Conservation (phyloP, 2,329 filamentous ascomycete genomes). For the Paracoccidioides brasiliensis region DNA sequence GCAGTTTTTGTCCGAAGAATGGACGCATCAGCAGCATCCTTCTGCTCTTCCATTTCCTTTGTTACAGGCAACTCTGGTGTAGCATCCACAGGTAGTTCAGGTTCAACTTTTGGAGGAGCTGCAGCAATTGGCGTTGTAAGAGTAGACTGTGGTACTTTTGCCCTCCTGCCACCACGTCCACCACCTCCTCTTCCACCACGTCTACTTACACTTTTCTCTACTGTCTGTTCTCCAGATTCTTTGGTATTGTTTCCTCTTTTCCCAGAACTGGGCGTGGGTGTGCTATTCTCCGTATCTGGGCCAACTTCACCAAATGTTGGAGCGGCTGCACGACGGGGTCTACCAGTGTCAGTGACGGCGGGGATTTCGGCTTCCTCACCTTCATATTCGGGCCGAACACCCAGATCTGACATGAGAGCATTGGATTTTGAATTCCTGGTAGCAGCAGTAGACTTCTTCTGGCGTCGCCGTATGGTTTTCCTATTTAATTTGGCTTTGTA, state of each 20-base stretch:
- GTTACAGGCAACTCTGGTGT: neutral
- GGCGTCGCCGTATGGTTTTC: constrained; percentile 30
- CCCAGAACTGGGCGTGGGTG: constrained; percentile 23
- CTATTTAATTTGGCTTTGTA: constrained; percentile 39
- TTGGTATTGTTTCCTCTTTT: constrained; percentile 22
- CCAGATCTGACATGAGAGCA: constrained; percentile 36
- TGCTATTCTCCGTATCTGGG: constrained; percentile 20
- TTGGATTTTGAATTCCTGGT: constrained; percentile 33
- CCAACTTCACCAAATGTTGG: constrained; percentile 33
- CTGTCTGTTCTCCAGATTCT: constrained; percentile 21
- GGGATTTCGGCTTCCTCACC: constrained; percentile 29
- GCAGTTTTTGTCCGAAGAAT: constrained; percentile 4
- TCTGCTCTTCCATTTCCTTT: constrained; percentile 7
- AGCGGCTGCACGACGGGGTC: constrained; percentile 37
- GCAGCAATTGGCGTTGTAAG: constrained; percentile 13
- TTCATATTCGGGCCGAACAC: constrained; percentile 31
- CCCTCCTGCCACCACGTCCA: constrained; percentile 14
- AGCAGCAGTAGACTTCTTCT: constrained; percentile 23
- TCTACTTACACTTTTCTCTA: constrained; percentile 23
- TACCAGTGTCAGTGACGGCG: constrained; percentile 37
- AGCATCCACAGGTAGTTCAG: constrained; percentile 7
- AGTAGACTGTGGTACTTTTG: constrained; percentile 19
- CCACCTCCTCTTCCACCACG: constrained; percentile 23
- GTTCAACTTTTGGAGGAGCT: constrained; percentile 18
- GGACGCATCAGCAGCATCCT: neutral